Evolutionary conservation across 345 rosid genomes (phyloP), one percentile per base, ranked within the genome.

Genomic region (Arabis alpina): DNA sequence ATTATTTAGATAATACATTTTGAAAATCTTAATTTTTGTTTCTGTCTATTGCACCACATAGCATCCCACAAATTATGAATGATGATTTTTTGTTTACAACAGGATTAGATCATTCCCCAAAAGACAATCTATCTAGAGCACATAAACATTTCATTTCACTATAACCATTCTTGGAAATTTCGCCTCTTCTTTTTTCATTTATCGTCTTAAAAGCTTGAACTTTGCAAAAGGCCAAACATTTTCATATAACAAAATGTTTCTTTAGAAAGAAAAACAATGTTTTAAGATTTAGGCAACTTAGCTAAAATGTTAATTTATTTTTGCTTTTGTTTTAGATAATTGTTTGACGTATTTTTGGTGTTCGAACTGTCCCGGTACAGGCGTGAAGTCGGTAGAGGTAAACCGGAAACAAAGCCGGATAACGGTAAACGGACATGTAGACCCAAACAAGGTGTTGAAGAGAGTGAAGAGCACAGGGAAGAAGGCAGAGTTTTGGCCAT

Each of bases 401-500:
- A 83, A 72, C 77, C 76, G 84, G 64, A 83, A 83, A 48, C 82
- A 83, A 5, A 78, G 82, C 66, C 69, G 73, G 68, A 80, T 83
- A 54, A 78, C 80, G 10, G 86, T 83, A 44, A 80, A 60, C 23
- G 86, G 86, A 27, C 80, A 80, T 57, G 84, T 83, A 36, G 84
- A 83, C 42, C 80, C 86, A 66, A 80, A 80, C 84, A 83, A 80
- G 68, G 86, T 83, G 71, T 70, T 83, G 51, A 78, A 78, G 73
- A 78, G 74, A 55, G 80, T 80, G 54, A 78, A 70, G 71, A 76
- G 71, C 61, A 80, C 84, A 8, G 85, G 87, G 6, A 84, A 84
- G 47, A 84, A 71, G 50, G 87, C 87, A 0, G 85, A 84, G 79
- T 75, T 84, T 34, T 84, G 87, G 87, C 87, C 87, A 0, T 84